Percentiles rank a stretch among this genome's conserved stretches.
Evolutionary conservation across 129 eudicot species (phyloP).

Genomic region (Oenanthe sinensis): DNA sequence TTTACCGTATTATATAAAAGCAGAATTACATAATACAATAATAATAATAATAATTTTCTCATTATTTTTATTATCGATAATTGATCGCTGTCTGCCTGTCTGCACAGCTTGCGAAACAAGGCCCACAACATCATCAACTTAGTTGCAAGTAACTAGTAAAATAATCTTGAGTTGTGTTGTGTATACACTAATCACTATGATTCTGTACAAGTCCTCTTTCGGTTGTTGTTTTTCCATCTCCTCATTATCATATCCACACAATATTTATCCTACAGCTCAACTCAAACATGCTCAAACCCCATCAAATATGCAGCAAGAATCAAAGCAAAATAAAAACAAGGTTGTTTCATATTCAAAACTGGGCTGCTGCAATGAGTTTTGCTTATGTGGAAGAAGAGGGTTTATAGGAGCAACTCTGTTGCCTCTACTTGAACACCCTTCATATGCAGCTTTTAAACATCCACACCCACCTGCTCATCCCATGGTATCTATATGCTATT

Average conservation of each 20-base stretch:
- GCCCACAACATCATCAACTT: too few relatives aligned
- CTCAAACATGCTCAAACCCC: slow-evolving; percentile 4
- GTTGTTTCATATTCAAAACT: slow-evolving; percentile 10
- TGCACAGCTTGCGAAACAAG: too few relatives aligned
- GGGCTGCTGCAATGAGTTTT: slow-evolving; percentile 14
- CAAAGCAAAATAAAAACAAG: not conserved
- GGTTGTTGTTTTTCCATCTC: not conserved
- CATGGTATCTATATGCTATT: slow-evolving; percentile 17
- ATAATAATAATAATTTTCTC: too few relatives aligned
- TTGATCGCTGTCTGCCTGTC: too few relatives aligned
- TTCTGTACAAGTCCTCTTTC: not conserved
- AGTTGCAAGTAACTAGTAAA: not conserved
- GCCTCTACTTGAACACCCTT: slow-evolving; percentile 24
- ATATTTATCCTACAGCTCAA: too few relatives aligned
- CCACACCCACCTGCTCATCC: slow-evolving; percentile 27
- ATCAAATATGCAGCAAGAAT: slow-evolving; percentile 10
- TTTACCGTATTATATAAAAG: too few relatives aligned
- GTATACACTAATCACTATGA: too few relatives aligned
- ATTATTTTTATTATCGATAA: too few relatives aligned
- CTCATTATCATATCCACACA: not conserved
- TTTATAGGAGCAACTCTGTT: slow-evolving; percentile 41
- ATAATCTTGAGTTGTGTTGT: not conserved
- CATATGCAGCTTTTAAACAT: slow-evolving; percentile 32
- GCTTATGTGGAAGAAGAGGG: slow-evolving; percentile 62
- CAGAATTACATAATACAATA: too few relatives aligned